Conservation (phyloP, 352 stramenopile genomes). For the Pythium sukuiense region DNA sequence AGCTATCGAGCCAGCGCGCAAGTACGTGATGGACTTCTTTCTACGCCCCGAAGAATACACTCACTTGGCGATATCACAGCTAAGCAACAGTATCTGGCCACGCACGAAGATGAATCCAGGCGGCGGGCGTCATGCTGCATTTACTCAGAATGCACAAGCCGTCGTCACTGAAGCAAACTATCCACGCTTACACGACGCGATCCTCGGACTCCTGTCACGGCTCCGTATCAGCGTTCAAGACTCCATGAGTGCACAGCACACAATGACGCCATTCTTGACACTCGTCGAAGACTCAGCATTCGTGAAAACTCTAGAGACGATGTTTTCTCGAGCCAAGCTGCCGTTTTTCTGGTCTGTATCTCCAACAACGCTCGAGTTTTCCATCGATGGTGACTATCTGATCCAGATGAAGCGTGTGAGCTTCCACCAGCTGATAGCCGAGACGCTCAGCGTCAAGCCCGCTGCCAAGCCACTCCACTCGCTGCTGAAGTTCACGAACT, state of each 20-base stretch:
- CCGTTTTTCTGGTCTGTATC: conserved; percentile 76
- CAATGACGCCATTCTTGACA: conserved; percentile 39
- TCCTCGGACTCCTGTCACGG: conserved; percentile 38
- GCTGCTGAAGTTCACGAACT: conserved; percentile 53
- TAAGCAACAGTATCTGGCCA: conserved; percentile 21
- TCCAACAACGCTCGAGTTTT: conserved; percentile 47
- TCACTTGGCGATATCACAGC: conserved; percentile 16
- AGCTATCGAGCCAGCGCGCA: conserved; percentile 54
- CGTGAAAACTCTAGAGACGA: conserved; percentile 41
- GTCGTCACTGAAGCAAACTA: conserved; percentile 44
- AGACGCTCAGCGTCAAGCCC: conserved; percentile 35
- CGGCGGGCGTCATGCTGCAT: conserved; percentile 17
- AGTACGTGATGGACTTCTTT: conserved; percentile 53
- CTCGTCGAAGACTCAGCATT: conserved; percentile 61
- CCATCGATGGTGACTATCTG: conserved; percentile 60
- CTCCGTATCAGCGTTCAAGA: conserved; percentile 30
- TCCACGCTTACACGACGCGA: conserved; percentile 35
- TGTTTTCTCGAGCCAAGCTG: conserved; percentile 39
- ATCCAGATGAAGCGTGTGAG: conserved; percentile 37
- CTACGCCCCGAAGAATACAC: conserved; percentile 52
- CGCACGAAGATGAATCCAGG: neutral
- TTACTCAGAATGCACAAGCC: conserved; percentile 27
- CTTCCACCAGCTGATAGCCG: conserved; percentile 62
- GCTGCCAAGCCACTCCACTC: conserved; percentile 39
- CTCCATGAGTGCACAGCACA: conserved; percentile 28